Evolutionary conservation across 371 early-diverging fungal genomes (phyloP).

Genomic region (Choanephora cucurbitarum): DNA sequence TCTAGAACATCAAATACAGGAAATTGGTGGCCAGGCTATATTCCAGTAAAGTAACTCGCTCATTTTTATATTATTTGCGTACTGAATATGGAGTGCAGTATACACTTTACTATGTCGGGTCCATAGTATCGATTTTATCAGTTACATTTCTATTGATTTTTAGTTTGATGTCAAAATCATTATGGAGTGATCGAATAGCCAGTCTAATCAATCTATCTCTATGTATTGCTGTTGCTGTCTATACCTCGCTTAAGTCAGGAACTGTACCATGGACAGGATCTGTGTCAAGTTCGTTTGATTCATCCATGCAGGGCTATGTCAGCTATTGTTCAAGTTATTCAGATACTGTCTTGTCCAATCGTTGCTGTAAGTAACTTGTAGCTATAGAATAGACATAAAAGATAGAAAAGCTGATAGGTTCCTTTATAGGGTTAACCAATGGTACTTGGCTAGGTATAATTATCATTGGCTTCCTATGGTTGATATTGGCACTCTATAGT

Average conservation of each 20-base stretch:
- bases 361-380: conserved; percentile 56
- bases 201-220: conserved; percentile 29
- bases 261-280: conserved; percentile 37
- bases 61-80: too few species aligned
- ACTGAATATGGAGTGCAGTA: conserved; percentile 36
- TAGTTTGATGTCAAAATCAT: conserved; percentile 20
- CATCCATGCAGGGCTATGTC: conserved; percentile 25
- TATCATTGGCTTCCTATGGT: conserved; percentile 21
- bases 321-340: conserved; percentile 28
- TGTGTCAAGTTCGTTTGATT: conserved; percentile 1
- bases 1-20: conserved; percentile 12
- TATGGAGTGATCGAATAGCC: conserved; percentile 30
- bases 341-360: conserved; percentile 12
- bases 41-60: too few species aligned
- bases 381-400: too few species aligned
- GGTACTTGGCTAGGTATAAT: conserved; percentile 30
- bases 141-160: conserved; percentile 26
- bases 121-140: conserved; percentile 37
- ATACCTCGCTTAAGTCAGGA: conserved; percentile 33
- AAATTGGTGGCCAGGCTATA: conserved; percentile 31
- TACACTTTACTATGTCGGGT: conserved; percentile 43
- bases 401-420: too few species aligned
- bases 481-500: conserved; percentile 13
- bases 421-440: conserved; percentile 23
- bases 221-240: conserved; percentile 32